Base-by-base conservation (phyloP, 108 stramenopile species). In the Mayamaea pseudoterrestris region DNA sequence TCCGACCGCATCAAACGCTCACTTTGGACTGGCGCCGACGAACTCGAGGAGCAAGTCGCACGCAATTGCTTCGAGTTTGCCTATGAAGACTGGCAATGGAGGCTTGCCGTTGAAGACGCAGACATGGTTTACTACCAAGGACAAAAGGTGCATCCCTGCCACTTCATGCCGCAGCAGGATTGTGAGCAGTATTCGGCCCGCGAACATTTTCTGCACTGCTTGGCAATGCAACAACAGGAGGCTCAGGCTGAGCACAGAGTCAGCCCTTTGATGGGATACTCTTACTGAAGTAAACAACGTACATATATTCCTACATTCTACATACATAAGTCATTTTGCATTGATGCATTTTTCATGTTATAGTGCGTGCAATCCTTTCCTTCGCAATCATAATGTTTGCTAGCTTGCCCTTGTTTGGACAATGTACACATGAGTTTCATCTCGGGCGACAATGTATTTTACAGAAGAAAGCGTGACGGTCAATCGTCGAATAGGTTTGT, bases 41-140 rank as follows among this genome's bases (percentile, higher is more conserved):
- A 78, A 43, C 35, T 74, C 5, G 14, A 41, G 1, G 31, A 18
- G 7, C 71, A 65, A 37, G 67, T 55, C n/a, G 52, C 63, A 27
- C 61, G 75, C 12, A 81, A 81, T 47, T 41, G 30, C 13, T 25
- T 65, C 13, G 79, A 81, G 51, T 81, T 71, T 46, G 65, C 71
- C 0, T 57, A 72, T 13, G 79, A 81, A 58, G 56, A 56, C 8
- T 74, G 57, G 35, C 69, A 81, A 16, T 81, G 79, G 79, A 44
- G 57, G 7, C 45, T 60, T 23, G 69, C 68, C 14, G 72, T 73
- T 6, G 68, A 73, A 13, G 58, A 70, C 20, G 58, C 60, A 24
- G 66, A 68, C 20, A 57, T 61, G 55, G 17, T 27, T 28, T 11
- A 20, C 3, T 26, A 9, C 5, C 16, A 20, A 29, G 27, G 30